phyloP scores from a whole-genome alignment of 2,329 filamentous ascomycete genomes.

The Fusarium irregulare region DNA sequence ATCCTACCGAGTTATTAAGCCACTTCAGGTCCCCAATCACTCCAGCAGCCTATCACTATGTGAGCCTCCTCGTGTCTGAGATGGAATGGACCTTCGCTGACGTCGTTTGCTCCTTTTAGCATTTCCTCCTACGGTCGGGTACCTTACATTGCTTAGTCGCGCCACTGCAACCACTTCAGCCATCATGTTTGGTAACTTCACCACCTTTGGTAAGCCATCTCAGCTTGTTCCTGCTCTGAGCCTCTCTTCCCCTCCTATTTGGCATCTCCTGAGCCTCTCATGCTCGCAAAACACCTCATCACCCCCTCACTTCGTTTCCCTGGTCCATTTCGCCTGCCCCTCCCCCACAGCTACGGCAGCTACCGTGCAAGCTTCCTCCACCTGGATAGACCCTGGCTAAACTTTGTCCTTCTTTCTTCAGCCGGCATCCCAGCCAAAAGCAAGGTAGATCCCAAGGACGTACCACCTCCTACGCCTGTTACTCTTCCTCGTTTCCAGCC shows the following conservation, averaged over 20 bases:
- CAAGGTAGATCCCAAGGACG: constrained; percentile 60
- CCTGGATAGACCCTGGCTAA: constrained; percentile 39
- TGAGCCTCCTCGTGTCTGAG: constrained; percentile 27
- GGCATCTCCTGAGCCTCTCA: constrained; percentile 7
- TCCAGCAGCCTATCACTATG: constrained; percentile 10
- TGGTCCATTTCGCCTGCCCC: constrained; percentile 16
- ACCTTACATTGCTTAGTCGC: constrained; percentile 34
- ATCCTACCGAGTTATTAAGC: neutral
- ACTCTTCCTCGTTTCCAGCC: constrained; percentile 61
- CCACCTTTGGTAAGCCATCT: constrained; percentile 53
- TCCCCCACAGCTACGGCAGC: constrained; percentile 26
- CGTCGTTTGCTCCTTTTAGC: constrained; percentile 26
- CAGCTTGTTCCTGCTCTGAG: neutral
- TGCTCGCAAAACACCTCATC: constrained; percentile 36
- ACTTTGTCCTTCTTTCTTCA: constrained; percentile 29
- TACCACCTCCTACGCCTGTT: constrained; percentile 68
- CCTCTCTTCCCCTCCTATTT: neutral
- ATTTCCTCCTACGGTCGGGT: constrained; percentile 21
- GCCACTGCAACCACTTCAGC: constrained; percentile 35
- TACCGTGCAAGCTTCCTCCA: constrained; percentile 18
- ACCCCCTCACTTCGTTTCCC: constrained; percentile 31
- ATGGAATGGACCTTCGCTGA: constrained; percentile 17
- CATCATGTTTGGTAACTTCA: constrained; percentile 59
- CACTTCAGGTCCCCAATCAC: neutral
- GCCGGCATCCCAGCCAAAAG: constrained; percentile 46